Percentiles rank a stretch among this genome's conserved stretches.
phyloP scores from a whole-genome alignment of 371 early-diverging fungal species.

The Zancudomyces culisetae region DNA sequence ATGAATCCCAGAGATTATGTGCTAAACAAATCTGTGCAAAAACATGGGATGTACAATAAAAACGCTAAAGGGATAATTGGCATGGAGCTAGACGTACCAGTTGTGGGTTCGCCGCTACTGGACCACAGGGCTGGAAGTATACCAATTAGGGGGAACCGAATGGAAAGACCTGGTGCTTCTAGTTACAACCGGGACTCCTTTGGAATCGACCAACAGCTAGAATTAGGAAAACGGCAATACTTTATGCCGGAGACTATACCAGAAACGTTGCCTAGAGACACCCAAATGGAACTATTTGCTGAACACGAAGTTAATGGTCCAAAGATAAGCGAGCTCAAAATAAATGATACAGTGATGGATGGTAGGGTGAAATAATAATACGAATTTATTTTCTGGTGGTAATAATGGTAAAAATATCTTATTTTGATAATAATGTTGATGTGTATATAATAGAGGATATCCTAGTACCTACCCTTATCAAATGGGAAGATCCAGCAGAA shows the following conservation, averaged over 20 bases:
- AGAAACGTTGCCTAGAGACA: conserved; percentile 19
- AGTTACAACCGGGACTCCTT: too few species aligned
- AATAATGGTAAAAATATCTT: too few species aligned
- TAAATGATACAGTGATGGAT: background rate
- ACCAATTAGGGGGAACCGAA: background rate
- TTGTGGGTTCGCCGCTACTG: conserved; percentile 19
- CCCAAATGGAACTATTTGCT: conserved; percentile 9
- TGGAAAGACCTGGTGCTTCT: too few species aligned
- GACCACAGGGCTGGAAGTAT: conserved; percentile 6
- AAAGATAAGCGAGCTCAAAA: conserved; percentile 7
- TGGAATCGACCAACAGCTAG: too few species aligned
- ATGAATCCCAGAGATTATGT: background rate
- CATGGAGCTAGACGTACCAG: conserved; percentile 18
- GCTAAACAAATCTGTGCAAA: background rate
- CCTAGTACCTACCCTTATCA: conserved; percentile 58
- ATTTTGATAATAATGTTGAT: too few species aligned
- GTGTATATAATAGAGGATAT: background rate
- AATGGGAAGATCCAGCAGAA: conserved; percentile 75
- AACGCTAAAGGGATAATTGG: background rate
- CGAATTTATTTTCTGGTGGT: too few species aligned
- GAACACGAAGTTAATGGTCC: conserved; percentile 8
- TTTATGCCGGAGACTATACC: conserved; percentile 20
- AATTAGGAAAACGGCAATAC: conserved; percentile 6
- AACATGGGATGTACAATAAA: background rate
- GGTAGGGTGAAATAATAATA: too few species aligned